Base-by-base conservation (phyloP, 2,329 filamentous ascomycete species). In the Pseudomassariella vexata region DNA sequence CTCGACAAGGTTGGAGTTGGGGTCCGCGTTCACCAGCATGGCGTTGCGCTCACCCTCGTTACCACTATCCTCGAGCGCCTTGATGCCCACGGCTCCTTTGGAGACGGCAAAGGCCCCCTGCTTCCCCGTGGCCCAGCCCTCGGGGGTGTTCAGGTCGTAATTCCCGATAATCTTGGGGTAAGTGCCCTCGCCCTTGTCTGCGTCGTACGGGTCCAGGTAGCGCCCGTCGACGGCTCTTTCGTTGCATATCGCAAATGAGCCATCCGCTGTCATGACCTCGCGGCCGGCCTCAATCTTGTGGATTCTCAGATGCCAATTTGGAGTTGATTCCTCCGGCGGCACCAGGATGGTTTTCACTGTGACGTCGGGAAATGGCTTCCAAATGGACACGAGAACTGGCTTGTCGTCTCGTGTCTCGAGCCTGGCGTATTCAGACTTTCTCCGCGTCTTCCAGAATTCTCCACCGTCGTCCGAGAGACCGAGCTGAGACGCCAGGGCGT, bases 371-470 rank as follows among this genome's bases (percentile, higher is more conserved):
- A 81, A 87, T 0, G 83, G 82, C 40, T 70, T 72, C 83, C 84
- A 88, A 18, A 66, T 62, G 0, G 80, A 85, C 6, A 81, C 73
- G 9, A 89, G 62, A 2, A 85, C 72, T 0, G 80, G 74, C 12
- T 43, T 57, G 16, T 57, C 65, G 12, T 69, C 68, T 11, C 71
- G 65, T 10, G 66, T 59, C 45, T 82, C 72, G 34, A 88, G 70
- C 1, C 63, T 65, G 0, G 79, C 73, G 44, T 82, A 74, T 27
- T 78, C 65, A n/a, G 75, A 81, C 16, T 79, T 63, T 20, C 82
- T 64, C n/a, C 84, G 68, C 35, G 83, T 76, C 56, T 86, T 85
- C 85, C 85, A 90, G 41, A 79, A 76, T 55, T 88, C 83, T 21
- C 83, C 84, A 14, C 72, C 79, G 52, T 88, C 84, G 45, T 87